These are phyloP conservation scores for Pterulicium gracile DNA, from an alignment of 1,284 basidiomycete species.

Conservation along the genomic window DNA sequence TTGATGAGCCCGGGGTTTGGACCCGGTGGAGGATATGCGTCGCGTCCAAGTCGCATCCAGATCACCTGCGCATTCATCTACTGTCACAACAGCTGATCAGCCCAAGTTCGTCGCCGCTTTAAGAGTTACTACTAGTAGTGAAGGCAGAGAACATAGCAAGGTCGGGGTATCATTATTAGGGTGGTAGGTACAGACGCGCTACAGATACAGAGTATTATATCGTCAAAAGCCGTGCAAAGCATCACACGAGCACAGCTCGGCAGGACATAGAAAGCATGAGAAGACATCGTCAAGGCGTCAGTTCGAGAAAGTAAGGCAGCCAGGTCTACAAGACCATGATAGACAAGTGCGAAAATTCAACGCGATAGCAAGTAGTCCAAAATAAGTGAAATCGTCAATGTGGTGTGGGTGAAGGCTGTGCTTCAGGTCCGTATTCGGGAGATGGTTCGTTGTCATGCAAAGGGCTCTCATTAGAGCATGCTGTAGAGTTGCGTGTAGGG, in stretches of 20 bases:
- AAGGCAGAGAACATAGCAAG: no score
- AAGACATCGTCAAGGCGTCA: constrained; percentile 2
- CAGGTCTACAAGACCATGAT: not conserved
- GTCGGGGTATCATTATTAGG: no score
- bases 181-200: no score
- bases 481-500: not conserved
- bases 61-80: no score
- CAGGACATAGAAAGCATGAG: not conserved
- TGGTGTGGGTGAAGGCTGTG: not conserved
- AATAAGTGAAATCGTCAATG: not conserved
- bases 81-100: no score
- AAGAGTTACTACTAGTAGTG: no score
- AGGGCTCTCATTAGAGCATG: not conserved
- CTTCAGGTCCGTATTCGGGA: not conserved
- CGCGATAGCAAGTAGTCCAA: not conserved
- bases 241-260: constrained; percentile 2
- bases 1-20: no score
- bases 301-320: no score
- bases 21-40: no score
- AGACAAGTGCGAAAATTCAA: not conserved
- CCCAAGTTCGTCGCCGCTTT: no score
- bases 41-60: no score
- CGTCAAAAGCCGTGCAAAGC: constrained; percentile 4
- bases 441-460: not conserved
- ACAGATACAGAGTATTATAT: no score